Evolutionary conservation across 2,329 filamentous ascomycete species (phyloP).

Genomic region (Septoria petroselini): DNA sequence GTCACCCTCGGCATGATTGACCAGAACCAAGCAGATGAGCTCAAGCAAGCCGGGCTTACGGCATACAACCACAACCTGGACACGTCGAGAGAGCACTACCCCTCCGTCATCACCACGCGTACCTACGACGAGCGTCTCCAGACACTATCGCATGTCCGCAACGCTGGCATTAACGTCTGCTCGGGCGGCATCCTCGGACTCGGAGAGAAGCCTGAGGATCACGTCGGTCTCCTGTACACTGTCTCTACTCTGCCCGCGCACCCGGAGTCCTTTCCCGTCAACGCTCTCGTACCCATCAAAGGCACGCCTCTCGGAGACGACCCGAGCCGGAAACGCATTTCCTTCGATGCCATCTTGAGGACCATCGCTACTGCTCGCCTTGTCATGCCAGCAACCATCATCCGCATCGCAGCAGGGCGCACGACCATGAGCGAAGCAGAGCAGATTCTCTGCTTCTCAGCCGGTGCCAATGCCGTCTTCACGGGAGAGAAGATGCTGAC

Average conservation of each 20-base stretch:
- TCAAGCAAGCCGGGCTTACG: conserved; percentile 79
- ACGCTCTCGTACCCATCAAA: conserved; percentile 85
- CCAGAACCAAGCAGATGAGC: conserved; percentile 67
- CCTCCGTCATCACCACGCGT: conserved; percentile 78
- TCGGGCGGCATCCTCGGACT: conserved; percentile 84
- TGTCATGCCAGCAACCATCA: conserved; percentile 80
- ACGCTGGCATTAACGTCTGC: conserved; percentile 86
- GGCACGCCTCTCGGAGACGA: conserved; percentile 77
- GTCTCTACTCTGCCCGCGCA: conserved; percentile 76
- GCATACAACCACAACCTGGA: conserved; percentile 96
- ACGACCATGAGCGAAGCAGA: conserved; percentile 84
- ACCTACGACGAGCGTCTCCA: conserved; percentile 82
- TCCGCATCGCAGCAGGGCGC: conserved; percentile 79
- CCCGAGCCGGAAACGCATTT: conserved; percentile 55
- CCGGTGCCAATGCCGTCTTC: conserved; percentile 90
- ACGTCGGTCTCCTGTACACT: conserved; percentile 78
- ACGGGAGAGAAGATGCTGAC: conserved; percentile 96
- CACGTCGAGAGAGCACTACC: conserved; percentile 85
- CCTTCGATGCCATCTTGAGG: conserved; percentile 74
- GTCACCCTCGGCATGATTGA: conserved; percentile 96
- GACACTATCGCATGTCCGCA: conserved; percentile 74
- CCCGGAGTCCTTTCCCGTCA: conserved; percentile 88
- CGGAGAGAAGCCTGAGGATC: conserved; percentile 74
- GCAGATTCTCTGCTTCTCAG: conserved; percentile 85
- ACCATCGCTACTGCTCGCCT: conserved; percentile 81